Conservation (phyloP, 148 eudicot genomes). For the Polygonum aviculare region DNA sequence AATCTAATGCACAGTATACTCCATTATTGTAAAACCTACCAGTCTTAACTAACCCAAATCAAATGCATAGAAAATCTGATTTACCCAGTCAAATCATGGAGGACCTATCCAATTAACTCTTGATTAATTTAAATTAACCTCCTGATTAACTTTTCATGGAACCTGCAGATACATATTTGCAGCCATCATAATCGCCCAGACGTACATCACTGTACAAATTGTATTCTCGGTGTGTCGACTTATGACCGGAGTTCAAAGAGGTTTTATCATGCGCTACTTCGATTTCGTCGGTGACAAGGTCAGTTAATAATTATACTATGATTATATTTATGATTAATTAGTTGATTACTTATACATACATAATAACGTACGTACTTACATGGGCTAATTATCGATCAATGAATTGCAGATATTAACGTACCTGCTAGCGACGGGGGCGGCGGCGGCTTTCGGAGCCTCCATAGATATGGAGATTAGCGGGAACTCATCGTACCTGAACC, state of each 20-base stretch:
- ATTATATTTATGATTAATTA: no score
- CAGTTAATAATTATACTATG: no score
- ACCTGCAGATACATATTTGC: background rate
- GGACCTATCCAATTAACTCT: background rate
- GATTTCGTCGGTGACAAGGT: constrained; percentile 6
- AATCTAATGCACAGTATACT: background rate
- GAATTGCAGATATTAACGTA: constrained; percentile 5
- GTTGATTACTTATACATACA: background rate
- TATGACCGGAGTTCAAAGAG: background rate
- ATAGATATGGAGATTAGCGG: background rate
- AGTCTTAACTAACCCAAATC: background rate
- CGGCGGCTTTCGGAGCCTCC: constrained; percentile 3
- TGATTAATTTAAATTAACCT: no score
- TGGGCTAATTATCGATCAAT: background rate
- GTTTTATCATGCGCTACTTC: background rate
- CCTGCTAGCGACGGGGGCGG: constrained; percentile 4
- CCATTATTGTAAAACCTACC: background rate
- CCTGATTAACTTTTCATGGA: background rate
- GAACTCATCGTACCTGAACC: background rate
- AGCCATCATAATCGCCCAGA: background rate
- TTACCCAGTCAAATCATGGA: background rate
- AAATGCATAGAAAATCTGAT: background rate
- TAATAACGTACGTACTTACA: background rate
- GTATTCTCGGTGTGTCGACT: background rate
- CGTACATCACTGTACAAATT: background rate